Base-by-base conservation (phyloP, 805 yeast genomes). In the Nakazawaea anatomiae region DNA sequence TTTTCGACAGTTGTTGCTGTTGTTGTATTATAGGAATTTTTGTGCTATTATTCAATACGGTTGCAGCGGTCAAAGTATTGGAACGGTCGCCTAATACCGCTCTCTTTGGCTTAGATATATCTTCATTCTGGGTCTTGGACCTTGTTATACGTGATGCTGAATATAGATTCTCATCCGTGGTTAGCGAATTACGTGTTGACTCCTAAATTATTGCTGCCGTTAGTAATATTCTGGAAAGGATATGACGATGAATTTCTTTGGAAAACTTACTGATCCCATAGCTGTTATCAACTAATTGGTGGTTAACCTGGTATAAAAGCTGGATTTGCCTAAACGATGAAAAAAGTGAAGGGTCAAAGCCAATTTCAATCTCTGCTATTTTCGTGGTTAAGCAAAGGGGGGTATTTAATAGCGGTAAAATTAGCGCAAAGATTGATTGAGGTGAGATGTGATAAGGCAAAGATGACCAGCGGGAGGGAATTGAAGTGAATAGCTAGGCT, bases 31-130 rank as follows among this genome's bases (percentile, higher is more conserved):
- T 29, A 29, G 35, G 45, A 30, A 25, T 27, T 28, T 40, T 40
- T 9, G 29, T 40, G 27, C n/a, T 40, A n/a, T 18, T 40, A 25
- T 40, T 40, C 8, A 28, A 18, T 11, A 38, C 42, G 12, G 47
- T 12, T 10, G 29, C 18, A 11, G 47, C 27, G 18, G 38, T 32
- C 8, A 47, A 12, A 4, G 50, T 42, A 39, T 51, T 51, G 18
- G 53, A 51, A 28, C 53, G 14, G 31, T 51, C 53, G 12, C 53
- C 53, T 36, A 51, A 46, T 3, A 51, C 50, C 6, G 50, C 44
- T 28, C 53, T 51, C 27, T 35, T 45, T n/a, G 46, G 45, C 34
- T 40, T 48, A 14, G 52, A 5, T n/a, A 39, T 29, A 8, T 50
- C 49, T 7, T 51, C 53, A 18, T 25, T 12, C 29, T 42, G 46